Conservation (phyloP, 441 rosid species). For the Capsella rubella region DNA sequence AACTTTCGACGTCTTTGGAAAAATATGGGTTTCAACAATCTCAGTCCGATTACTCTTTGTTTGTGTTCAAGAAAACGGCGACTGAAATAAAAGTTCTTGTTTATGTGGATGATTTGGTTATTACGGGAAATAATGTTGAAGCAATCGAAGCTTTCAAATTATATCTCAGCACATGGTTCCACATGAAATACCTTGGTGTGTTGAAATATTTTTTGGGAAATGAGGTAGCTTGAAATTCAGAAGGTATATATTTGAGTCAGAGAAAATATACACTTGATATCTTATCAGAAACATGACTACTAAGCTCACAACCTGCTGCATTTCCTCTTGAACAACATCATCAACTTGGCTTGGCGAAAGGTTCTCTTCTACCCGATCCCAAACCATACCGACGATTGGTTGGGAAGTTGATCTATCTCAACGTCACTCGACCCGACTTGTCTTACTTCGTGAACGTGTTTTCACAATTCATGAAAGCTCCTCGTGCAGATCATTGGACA, state of each 20-base stretch:
- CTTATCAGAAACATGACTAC: too few relatives aligned
- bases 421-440: background rate
- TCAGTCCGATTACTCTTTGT: too few relatives aligned
- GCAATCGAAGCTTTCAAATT: background rate
- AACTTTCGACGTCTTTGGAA: background rate
- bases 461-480: background rate
- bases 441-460: background rate
- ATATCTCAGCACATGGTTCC: background rate
- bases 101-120: background rate
- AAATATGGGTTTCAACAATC: background rate
- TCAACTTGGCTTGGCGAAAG: background rate
- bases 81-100: background rate
- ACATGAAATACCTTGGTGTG: background rate
- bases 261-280: background rate
- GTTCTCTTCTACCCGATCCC: background rate
- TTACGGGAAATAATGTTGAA: background rate
- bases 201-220: background rate
- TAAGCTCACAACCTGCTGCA: too few relatives aligned
- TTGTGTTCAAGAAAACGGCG: background rate
- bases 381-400: background rate
- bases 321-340: background rate
- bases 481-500: background rate
- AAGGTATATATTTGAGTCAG: background rate
- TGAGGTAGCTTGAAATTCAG: background rate
- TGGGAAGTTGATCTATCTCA: background rate